Evolutionary conservation across 805 yeast species (phyloP).

Genomic region (Nakazawaea pomicola): DNA sequence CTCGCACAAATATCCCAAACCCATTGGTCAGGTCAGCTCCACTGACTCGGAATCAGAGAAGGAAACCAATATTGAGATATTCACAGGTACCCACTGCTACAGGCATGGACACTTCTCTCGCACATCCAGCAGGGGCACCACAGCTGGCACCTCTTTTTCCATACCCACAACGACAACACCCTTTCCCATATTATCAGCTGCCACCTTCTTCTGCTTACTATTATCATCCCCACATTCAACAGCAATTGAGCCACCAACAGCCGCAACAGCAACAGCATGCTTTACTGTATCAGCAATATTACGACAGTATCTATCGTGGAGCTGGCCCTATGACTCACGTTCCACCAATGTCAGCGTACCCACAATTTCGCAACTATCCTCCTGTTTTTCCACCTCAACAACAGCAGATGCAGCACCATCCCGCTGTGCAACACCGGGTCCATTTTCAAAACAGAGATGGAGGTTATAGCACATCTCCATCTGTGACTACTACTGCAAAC

Average conservation of each 20-base stretch:
- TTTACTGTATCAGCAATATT: too few species aligned
- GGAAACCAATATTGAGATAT: conserved; percentile 1
- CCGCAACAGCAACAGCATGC: too few species aligned
- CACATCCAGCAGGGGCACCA: background rate
- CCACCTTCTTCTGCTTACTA: background rate
- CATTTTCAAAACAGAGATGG: background rate
- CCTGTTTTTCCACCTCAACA: too few species aligned
- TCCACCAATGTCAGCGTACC: too few species aligned
- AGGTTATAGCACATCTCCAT: background rate
- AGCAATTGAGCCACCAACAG: background rate
- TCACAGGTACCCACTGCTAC: too few species aligned
- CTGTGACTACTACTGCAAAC: background rate
- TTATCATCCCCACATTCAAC: background rate
- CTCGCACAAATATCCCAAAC: background rate
- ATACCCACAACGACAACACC: background rate
- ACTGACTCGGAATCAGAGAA: background rate
- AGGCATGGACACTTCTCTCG: too few species aligned
- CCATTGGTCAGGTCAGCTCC: conserved; percentile 7
- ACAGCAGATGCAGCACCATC: background rate
- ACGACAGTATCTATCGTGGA: too few species aligned
- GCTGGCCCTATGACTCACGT: too few species aligned
- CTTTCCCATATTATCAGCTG: background rate
- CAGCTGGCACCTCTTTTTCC: background rate
- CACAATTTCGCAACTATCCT: too few species aligned
- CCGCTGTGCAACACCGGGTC: background rate